Evolutionary conservation across 176 grass and related monocot species (phyloP), one percentile per base, ranked within the genome.

Genomic region (Guadua angustifolia): DNA sequence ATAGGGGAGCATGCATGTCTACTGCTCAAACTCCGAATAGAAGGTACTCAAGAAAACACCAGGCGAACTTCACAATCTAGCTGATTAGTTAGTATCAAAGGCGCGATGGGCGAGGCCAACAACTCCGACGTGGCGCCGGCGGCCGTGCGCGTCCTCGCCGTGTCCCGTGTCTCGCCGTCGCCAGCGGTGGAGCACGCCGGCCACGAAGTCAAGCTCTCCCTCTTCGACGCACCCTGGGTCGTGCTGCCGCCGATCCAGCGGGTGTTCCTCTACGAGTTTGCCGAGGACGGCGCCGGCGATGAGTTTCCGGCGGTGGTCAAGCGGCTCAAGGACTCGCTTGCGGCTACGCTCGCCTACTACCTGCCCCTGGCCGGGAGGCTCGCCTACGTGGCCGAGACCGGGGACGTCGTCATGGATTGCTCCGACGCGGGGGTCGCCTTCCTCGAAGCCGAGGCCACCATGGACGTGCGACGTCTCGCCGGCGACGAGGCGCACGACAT

Each of bases 401-500:
- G 22, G 1, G 85, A 75, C 36, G 70, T 91, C 15, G 35, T 79
- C 24, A 25, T 88, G 0, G 85, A 88, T 71, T 50, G 45, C 52
- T 8, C 55, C 46, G 71, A 32, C 76, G 81, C 39, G 21, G 64
- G 85, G 0, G 85, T 79, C 15, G 19, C 70, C 2, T 79, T 87
- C 71, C 16, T 84, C n/a, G 85, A 79, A 77, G 80, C 78, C 2
- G 81, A 85, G 17, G 55, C 26, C 13, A 3, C 4, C 19, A 33
- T 72, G 43, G 77, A 87, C 62, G 75, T 64, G 25, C 46, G 46
- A 8, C 45, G 58, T 3, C 77, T 91, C 8, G 76, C 85, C 5
- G 6, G 71, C 51, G 81, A 91, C 55, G 85, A 84, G 89, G 45
- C 62, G 12, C 85, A 88, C 49, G 84, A 92, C 84, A 9, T 82